Evolutionary conservation across 2,329 filamentous ascomycete species (phyloP), one percentile per base, ranked within the genome.

Genomic region (Sarocladiaceae sp.): DNA sequence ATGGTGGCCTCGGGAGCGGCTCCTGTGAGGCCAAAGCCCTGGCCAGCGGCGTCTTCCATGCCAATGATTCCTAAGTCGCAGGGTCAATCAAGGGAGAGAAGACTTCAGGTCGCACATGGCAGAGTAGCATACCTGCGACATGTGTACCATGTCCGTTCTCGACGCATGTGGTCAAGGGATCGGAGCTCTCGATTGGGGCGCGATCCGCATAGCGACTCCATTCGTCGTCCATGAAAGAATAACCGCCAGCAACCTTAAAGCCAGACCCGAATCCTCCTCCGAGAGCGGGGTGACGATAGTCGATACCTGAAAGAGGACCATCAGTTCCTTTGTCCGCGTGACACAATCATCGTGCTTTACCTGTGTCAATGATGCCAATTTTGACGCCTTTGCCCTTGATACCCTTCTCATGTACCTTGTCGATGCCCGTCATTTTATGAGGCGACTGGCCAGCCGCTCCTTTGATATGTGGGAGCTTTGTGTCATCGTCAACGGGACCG

Each of bases 361-460:
- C 70, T 1, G 68, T 69, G 51, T 73, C 70, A 33, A 73, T 65
- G 23, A 73, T 59, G 7, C 69, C 70, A 33, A 73, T 59, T 28
- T 62, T 71, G 13, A 63, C 66, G 1, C 68, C 69, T 35, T 66
- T 66, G 3, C 71, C 71, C 10, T 62, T 58, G n/a, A 71, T 64
- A 2, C 70, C 70, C n/a, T 58, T 56, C 18, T 60, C 59, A 35
- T 73, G 70, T 1, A 72, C 61, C 50, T 60, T 64, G 18, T 70
- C 64, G 1, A 73, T 69, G 3, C 69, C 68, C 2, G 70, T 73
- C 60, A 65, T 66, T 15, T 62, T 59, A 39, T 71, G 70, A 12
- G 65, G 57, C 2, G 64, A 65, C 42, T 68, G 69, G 40, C 66
- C 68, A 17, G 51, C 54, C 8, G 53, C 51, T 28, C 33, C 29